Conservation (phyloP, 139 green algal species). For the Chlamydomonas sp. region DNA sequence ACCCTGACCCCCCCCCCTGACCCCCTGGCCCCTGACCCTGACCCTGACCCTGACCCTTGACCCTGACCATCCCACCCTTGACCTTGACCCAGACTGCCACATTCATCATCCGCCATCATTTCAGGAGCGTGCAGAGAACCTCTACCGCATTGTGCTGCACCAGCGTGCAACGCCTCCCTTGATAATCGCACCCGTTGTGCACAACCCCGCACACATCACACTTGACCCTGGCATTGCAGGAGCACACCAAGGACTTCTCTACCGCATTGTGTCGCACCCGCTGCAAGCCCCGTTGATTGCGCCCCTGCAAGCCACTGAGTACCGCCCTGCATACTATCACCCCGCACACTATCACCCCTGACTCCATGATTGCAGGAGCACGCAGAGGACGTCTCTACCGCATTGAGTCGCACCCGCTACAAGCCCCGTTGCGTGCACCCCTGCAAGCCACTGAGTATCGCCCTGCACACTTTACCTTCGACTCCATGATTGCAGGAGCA, state of each 20-base stretch:
- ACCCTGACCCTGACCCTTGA: no score
- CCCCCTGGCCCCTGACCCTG: no score
- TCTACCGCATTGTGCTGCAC: slow-evolving; percentile 62
- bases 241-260: slow-evolving; percentile 74
- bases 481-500: no score
- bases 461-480: background rate
- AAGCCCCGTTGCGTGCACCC: slow-evolving; percentile 36
- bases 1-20: no score
- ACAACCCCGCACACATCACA: background rate
- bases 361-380: slow-evolving; percentile 34
- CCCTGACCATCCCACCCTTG: no score
- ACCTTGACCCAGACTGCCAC: no score
- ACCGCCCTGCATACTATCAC: background rate
- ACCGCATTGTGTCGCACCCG: slow-evolving; percentile 54
- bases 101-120: no score
- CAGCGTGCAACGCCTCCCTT: no score
- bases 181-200: no score
- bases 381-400: slow-evolving; percentile 75
- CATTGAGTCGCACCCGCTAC: slow-evolving; percentile 44
- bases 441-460: no score
- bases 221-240: slow-evolving; percentile 13
- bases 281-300: slow-evolving; percentile 35
- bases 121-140: slow-evolving; percentile 64
- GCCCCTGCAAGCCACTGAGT: no score
- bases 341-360: no score